A percentile compares a stretch with the other conserved stretches of the same genome.
These are phyloP conservation scores for Pulveroboletus frians DNA, from an alignment of 768 basidiomycete genomes.

Conservation along the genomic window DNA sequence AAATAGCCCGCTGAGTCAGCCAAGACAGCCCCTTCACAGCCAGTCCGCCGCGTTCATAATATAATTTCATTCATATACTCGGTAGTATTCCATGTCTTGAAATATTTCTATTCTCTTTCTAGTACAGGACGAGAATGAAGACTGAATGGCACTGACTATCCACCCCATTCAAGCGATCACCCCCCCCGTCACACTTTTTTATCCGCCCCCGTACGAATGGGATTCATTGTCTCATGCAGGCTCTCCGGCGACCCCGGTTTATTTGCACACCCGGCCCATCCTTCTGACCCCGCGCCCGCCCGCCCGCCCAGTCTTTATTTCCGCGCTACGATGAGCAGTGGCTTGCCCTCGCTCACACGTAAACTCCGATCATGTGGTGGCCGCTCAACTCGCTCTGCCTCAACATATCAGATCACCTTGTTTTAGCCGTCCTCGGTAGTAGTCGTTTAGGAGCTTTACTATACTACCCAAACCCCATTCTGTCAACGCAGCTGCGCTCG, in stretches of 20 bases:
- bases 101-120: slow-evolving; percentile 10
- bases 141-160: slow-evolving; percentile 15
- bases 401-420: slow-evolving; percentile 15
- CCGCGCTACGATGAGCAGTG: slow-evolving; percentile 12
- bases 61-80: slow-evolving; percentile 13
- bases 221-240: slow-evolving; percentile 23
- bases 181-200: slow-evolving; percentile 12
- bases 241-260: slow-evolving; percentile 21
- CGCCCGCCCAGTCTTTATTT: slow-evolving; percentile 17
- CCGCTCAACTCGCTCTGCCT: slow-evolving; percentile 8
- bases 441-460: slow-evolving; percentile 13
- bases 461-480: slow-evolving; percentile 11
- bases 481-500: slow-evolving; percentile 12
- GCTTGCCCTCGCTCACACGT: slow-evolving; percentile 20
- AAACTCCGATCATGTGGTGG: slow-evolving; percentile 20
- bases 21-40: not conserved
- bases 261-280: slow-evolving; percentile 24
- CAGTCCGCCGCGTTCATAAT: slow-evolving; percentile 1
- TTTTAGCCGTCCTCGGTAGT: slow-evolving; percentile 19
- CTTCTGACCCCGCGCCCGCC: slow-evolving; percentile 18
- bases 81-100: slow-evolving; percentile 16
- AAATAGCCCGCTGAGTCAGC: not conserved
- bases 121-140: slow-evolving; percentile 11
- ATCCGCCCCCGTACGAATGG: slow-evolving; percentile 16
- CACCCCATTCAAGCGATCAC: slow-evolving; percentile 13